phyloP scores from a whole-genome alignment of 805 yeast genomes.

The Myxozyma sirexii region DNA sequence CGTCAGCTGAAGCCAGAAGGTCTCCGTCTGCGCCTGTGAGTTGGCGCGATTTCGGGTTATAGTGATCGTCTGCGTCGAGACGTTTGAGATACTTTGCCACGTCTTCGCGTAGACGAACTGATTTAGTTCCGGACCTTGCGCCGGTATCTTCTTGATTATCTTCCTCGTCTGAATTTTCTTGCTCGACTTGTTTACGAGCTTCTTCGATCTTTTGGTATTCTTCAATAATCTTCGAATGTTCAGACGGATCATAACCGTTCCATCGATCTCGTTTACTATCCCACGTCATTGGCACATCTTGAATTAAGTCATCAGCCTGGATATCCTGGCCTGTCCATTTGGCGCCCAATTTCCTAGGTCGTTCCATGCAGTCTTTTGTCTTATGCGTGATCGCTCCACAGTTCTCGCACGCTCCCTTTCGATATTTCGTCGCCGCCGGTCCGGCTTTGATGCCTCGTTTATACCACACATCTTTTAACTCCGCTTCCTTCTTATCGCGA shows the following conservation, averaged over 20 bases:
- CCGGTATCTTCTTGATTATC: conserved; percentile 29
- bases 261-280: conserved; percentile 78
- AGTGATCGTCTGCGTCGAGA: conserved; percentile 54
- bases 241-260: conserved; percentile 73
- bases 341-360: conserved; percentile 51
- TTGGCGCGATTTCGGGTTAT: conserved; percentile 43
- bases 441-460: conserved; percentile 41
- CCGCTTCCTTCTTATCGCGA: conserved; percentile 28
- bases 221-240: conserved; percentile 56
- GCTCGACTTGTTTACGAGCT: conserved; percentile 33
- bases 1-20: conserved; percentile 53
- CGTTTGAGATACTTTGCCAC: conserved; percentile 69
- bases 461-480: conserved; percentile 39
- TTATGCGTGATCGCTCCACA: conserved; percentile 60
- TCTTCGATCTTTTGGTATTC: conserved; percentile 50
- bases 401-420: conserved; percentile 54
- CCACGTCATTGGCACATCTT: conserved; percentile 48
- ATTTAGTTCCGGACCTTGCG: conserved; percentile 41
- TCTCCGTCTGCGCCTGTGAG: conserved; percentile 41
- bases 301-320: conserved; percentile 38
- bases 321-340: conserved; percentile 42
- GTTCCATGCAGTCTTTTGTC: conserved; percentile 59
- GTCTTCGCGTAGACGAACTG: conserved; percentile 71
- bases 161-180: conserved; percentile 18
- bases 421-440: conserved; percentile 41